Evolutionary conservation across 139 green algal species (phyloP).

Genomic region (Auxenochlorella pyrenoidosa): DNA sequence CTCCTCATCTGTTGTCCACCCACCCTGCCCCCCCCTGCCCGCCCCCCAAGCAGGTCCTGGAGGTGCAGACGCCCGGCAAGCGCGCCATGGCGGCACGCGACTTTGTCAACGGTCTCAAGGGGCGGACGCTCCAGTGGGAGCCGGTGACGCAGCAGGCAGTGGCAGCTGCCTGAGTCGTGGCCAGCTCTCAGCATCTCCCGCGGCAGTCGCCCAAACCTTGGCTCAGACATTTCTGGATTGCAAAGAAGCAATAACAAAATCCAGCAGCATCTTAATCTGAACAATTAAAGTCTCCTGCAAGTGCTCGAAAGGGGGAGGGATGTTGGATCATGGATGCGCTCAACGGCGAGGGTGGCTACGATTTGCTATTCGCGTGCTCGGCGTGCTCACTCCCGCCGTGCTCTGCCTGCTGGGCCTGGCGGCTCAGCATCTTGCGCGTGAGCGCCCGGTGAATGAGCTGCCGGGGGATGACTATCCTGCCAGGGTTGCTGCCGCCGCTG

Average conservation of each 20-base stretch:
- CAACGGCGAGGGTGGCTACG: not conserved
- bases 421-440: not conserved
- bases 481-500: constrained; percentile 24
- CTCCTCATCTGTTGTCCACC: not conserved
- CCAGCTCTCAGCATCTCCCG: not conserved
- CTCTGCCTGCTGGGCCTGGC: not conserved
- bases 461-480: constrained; percentile 36
- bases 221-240: too few relatives aligned
- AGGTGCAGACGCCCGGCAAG: constrained; percentile 84
- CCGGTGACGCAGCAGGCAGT: not conserved
- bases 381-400: not conserved
- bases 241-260: too few relatives aligned
- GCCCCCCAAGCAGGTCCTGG: constrained; percentile 34
- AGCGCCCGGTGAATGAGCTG: constrained; percentile 2
- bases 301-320: too few relatives aligned
- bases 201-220: too few relatives aligned
- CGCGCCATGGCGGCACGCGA: constrained; percentile 69
- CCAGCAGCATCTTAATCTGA: not conserved
- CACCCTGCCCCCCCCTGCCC: too few relatives aligned
- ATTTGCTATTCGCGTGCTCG: not conserved
- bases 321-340: too few relatives aligned
- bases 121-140: constrained; percentile 57
- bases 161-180: not conserved
- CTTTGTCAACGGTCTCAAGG: constrained; percentile 83
- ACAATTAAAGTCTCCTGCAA: not conserved